phyloP scores from a whole-genome alignment of 2,329 filamentous ascomycete genomes.

The Cytospora chrysosperma region DNA sequence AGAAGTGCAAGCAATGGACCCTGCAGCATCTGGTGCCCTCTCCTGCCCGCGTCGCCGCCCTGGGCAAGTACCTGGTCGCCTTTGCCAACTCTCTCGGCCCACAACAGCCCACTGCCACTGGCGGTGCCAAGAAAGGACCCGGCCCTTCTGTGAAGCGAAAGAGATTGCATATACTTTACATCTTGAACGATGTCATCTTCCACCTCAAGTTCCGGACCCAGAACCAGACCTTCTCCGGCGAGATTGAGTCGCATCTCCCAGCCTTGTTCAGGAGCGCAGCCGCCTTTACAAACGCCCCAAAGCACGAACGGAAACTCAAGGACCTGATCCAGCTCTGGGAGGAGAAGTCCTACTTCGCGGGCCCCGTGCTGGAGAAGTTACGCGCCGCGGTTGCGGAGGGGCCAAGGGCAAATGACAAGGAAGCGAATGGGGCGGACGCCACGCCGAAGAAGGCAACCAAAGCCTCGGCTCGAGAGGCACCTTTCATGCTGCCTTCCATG shows the following conservation, averaged over 20 bases:
- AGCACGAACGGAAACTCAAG: slow-evolving; percentile 63
- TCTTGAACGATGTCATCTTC: slow-evolving; percentile 76
- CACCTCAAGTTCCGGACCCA: slow-evolving; percentile 57
- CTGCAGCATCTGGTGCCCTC: slow-evolving; percentile 70
- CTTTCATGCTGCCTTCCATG: slow-evolving; percentile 70
- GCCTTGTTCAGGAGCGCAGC: slow-evolving; percentile 61
- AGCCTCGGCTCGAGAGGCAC: slow-evolving; percentile 41
- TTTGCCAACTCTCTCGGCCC: slow-evolving; percentile 59
- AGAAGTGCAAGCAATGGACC: slow-evolving; percentile 90
- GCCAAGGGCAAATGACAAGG: slow-evolving; percentile 33
- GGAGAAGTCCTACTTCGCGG: slow-evolving; percentile 60
- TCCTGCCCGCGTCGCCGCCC: slow-evolving; percentile 59
- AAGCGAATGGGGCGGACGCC: slow-evolving; percentile 27
- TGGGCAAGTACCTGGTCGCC: slow-evolving; percentile 74
- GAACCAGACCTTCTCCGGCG: slow-evolving; percentile 51
- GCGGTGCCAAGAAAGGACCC: slow-evolving; percentile 34
- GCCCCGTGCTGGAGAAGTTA: slow-evolving; percentile 56
- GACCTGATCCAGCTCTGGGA: slow-evolving; percentile 70
- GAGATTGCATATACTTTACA: slow-evolving; percentile 72
- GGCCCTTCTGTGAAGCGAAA: slow-evolving; percentile 62
- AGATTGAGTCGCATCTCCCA: slow-evolving; percentile 58
- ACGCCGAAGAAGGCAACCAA: slow-evolving; percentile 43
- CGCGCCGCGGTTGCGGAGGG: slow-evolving; percentile 51
- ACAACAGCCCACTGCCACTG: slow-evolving; percentile 27
- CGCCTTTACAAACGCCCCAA: slow-evolving; percentile 59